Evolutionary conservation across 108 stramenopile genomes (phyloP).

Genomic region (Seminavis robusta): DNA sequence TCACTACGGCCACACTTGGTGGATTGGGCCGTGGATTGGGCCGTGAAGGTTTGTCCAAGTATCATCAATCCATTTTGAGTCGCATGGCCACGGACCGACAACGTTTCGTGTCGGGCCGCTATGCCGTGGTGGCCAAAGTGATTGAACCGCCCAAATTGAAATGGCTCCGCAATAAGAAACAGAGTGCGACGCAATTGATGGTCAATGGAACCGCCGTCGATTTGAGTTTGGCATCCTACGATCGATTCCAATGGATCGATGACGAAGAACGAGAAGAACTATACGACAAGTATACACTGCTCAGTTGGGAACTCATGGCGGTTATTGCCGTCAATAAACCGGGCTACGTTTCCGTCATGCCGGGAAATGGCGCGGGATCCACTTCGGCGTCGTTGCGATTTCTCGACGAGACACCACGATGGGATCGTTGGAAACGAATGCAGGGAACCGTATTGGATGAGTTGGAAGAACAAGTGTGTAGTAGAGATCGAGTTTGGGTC

Average conservation of each 20-base stretch:
- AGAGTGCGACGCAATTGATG: slow-evolving; percentile 44
- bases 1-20: too few species aligned
- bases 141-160: slow-evolving; percentile 63
- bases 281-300: slow-evolving; percentile 48
- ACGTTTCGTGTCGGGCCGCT: slow-evolving; percentile 71
- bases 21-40: too few species aligned
- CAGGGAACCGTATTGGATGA: neutral
- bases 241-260: slow-evolving; percentile 75
- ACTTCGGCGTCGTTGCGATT: slow-evolving; percentile 21
- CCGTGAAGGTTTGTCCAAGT: slow-evolving; percentile 44
- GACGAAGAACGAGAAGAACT: slow-evolving; percentile 50
- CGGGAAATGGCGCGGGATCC: slow-evolving; percentile 44
- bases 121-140: slow-evolving; percentile 59
- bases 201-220: slow-evolving; percentile 71
- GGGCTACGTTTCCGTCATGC: slow-evolving; percentile 68
- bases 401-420: neutral
- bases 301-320: slow-evolving; percentile 71
- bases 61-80: slow-evolving; percentile 56
- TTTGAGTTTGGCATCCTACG: slow-evolving; percentile 56
- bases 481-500: slow-evolving; percentile 69
- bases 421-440: neutral
- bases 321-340: slow-evolving; percentile 73
- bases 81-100: slow-evolving; percentile 46
- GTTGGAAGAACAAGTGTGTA: neutral
- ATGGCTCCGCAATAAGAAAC: slow-evolving; percentile 43